phyloP scores from a whole-genome alignment of 1,284 basidiomycete species.

The Leccinum pachyderme region DNA sequence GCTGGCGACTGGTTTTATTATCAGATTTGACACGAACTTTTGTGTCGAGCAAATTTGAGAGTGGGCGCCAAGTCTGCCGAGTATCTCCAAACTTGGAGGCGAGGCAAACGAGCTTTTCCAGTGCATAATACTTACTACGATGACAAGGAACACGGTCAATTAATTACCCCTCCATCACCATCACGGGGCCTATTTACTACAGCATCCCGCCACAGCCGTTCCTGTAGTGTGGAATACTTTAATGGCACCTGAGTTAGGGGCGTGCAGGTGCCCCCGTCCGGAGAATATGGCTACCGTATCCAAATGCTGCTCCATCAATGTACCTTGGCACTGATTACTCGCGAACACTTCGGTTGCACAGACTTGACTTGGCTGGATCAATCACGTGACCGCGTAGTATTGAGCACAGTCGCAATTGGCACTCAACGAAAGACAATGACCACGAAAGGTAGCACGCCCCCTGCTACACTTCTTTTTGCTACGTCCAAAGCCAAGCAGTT shows the following conservation, averaged over 20 bases:
- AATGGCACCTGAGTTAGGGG: background rate
- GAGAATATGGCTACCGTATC: background rate
- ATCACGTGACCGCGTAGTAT: constrained; percentile 1
- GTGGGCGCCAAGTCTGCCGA: background rate
- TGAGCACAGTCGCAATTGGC: background rate
- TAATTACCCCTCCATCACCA: background rate
- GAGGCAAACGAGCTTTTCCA: no score
- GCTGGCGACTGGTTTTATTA: background rate
- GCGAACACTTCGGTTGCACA: background rate
- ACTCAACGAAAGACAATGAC: constrained; percentile 15
- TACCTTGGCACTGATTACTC: background rate
- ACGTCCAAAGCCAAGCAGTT: constrained; percentile 23
- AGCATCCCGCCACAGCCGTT: background rate
- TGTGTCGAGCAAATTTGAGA: background rate
- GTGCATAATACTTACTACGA: no score
- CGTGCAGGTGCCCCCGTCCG: background rate
- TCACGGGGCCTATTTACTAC: background rate
- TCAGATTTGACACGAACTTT: background rate
- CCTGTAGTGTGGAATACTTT: background rate
- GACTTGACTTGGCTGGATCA: no score
- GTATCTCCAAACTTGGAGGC: background rate
- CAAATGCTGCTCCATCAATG: background rate
- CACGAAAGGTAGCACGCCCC: constrained; percentile 16
- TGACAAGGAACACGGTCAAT: background rate
- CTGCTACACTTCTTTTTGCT: constrained; percentile 24